phyloP scores from a whole-genome alignment of 495 filamentous ascomycete species.

The Xylona heveae region DNA sequence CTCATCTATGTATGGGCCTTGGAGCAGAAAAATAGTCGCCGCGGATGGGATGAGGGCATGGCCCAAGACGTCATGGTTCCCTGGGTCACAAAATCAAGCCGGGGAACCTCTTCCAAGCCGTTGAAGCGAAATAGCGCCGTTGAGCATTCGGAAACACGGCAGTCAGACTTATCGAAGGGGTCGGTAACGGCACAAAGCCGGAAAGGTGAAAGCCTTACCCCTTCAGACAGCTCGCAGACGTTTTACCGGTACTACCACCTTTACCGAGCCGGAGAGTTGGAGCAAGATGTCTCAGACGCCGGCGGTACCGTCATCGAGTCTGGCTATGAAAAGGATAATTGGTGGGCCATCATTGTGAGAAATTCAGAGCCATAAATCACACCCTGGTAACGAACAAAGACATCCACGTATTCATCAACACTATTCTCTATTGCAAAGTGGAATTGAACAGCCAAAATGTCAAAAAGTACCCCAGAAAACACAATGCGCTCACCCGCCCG shows the following conservation, averaged over 20 bases:
- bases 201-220: conserved; percentile 10
- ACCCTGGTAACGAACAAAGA: too few species aligned
- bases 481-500: too few species aligned
- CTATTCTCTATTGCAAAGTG: too few species aligned
- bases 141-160: conserved; percentile 1
- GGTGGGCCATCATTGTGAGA: conserved; percentile 58
- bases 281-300: conserved; percentile 52
- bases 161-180: conserved; percentile 2
- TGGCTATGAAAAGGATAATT: conserved; percentile 96
- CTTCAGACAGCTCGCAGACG: conserved; percentile 14
- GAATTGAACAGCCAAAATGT: too few species aligned
- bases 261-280: conserved; percentile 70
- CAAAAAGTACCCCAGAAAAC: too few species aligned
- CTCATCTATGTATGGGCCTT: conserved; percentile 94
- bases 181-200: conserved; percentile 13
- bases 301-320: conserved; percentile 57
- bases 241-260: conserved; percentile 93
- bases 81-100: conserved; percentile 49
- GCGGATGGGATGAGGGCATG: conserved; percentile 77
- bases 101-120: background rate
- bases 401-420: too few species aligned
- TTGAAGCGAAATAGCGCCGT: conserved; percentile 3
- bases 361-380: background rate
- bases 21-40: conserved; percentile 71
- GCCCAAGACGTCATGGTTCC: conserved; percentile 91